Base-by-base conservation (phyloP, 192 early-diverging fungal species). In the Gaertneriomyces sp. region DNA sequence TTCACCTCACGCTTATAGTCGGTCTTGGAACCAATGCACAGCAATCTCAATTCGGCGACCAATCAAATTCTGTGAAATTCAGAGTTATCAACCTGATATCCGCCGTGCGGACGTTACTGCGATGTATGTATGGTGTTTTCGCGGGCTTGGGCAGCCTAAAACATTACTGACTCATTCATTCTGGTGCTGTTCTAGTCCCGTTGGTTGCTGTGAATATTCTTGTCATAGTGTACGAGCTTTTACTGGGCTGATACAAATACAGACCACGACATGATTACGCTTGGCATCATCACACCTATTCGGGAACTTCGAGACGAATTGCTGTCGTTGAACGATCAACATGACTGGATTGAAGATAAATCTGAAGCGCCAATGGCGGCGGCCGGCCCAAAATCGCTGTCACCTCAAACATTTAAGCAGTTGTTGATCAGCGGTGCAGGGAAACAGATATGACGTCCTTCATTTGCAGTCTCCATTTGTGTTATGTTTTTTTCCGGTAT, bases 81-180 rank as follows among this genome's bases (percentile, higher is more conserved):
- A 89, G 89, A 68, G 64, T 96, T 43, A 83, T 96, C 73, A 89
- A 89, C 72, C 81, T 96, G 44, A 94, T 96, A 60, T 91, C 91
- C 0, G 92, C 93, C 0, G 88, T 94, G 45, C 82, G 93, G 66
- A 95, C 91, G 45, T 76, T 96, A 50, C 87, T 94, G 80, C 75
- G 92, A 81, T 88, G 91, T 92, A 86, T 58, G 86, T 76, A 7
- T 3, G 3, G 25, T 2, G 10, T 17, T 8, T 42, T 19, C 41
- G 17, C 16, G 1, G 54, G 40, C 33, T 16, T 54, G 16, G 19
- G 43, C 11, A 39, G 61, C 45, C 16, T 39, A 75, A 54, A 41
- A 4, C 25, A 20, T 16, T 45, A 39, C 49, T 46, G 25, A 33
- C 25, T 2, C 25, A 33, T 33, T 33, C 1, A 0, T 33, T 33